Percentiles rank a stretch among this genome's conserved stretches.
These are phyloP conservation scores for Globisporangium radiosum DNA, from an alignment of 352 stramenopile genomes.

Conservation along the genomic window DNA sequence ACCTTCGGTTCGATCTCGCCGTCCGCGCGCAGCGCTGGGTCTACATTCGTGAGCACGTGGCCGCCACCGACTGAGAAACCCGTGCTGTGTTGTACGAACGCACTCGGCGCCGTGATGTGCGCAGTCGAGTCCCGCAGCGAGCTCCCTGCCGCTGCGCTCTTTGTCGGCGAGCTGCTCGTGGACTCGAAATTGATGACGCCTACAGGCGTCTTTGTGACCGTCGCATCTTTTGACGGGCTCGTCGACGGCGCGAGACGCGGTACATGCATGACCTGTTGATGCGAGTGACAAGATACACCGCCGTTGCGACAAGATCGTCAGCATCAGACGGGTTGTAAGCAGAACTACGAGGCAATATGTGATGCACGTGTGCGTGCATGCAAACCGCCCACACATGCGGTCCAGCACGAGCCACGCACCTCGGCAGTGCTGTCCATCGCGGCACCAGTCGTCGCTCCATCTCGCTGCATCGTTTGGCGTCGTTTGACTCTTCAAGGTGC, in stretches of 20 bases:
- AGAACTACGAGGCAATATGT: too few relatives aligned
- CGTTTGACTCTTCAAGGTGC: too few relatives aligned
- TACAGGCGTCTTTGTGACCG: slow-evolving; percentile 17
- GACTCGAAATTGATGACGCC: slow-evolving; percentile 60
- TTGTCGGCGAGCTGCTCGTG: slow-evolving; percentile 4
- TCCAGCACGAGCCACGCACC: too few relatives aligned
- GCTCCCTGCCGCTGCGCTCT: slow-evolving; percentile 8
- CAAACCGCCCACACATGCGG: too few relatives aligned
- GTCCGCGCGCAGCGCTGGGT: slow-evolving; percentile 35
- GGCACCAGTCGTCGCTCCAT: too few relatives aligned
- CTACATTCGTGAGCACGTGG: slow-evolving; percentile 28
- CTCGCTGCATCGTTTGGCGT: too few relatives aligned
- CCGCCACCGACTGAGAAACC: slow-evolving; percentile 48
- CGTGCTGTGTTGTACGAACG: slow-evolving; percentile 27
- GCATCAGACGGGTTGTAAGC: too few relatives aligned
- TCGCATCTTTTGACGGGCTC: slow-evolving; percentile 39
- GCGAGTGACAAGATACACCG: too few relatives aligned
- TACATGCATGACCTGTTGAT: slow-evolving; percentile 2
- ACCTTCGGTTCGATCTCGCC: slow-evolving; percentile 69
- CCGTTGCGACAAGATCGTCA: too few relatives aligned
- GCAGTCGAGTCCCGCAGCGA: slow-evolving; percentile 32
- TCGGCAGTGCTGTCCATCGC: too few relatives aligned
- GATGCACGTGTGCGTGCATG: too few relatives aligned
- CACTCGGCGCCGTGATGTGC: slow-evolving; percentile 27
- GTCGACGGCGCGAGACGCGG: slow-evolving; percentile 45